phyloP scores from a whole-genome alignment of 2,329 filamentous ascomycete genomes.

The Nigrospora oryzae region DNA sequence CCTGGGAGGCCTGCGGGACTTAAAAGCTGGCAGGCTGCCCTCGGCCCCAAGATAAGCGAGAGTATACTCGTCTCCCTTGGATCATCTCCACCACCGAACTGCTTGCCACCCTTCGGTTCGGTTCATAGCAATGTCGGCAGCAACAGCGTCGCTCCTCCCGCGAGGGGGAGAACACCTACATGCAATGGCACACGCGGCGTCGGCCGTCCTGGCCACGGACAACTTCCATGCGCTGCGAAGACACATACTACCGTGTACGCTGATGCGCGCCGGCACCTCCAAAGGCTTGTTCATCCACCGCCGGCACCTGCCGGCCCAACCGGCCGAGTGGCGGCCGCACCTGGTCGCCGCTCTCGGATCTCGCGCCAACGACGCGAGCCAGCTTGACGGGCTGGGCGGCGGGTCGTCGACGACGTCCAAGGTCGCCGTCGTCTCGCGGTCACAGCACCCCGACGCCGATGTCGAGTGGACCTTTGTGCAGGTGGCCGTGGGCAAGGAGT shows the following conservation, averaged over 20 bases:
- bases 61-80: too few relatives aligned
- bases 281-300: constrained; percentile 51
- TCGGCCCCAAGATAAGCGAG: too few relatives aligned
- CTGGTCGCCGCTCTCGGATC: constrained; percentile 46
- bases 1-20: too few relatives aligned
- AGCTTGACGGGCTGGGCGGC: constrained; percentile 55
- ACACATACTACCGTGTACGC: constrained; percentile 11
- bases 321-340: constrained; percentile 39
- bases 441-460: constrained; percentile 33
- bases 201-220: too few relatives aligned
- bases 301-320: constrained; percentile 37
- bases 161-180: too few relatives aligned
- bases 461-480: constrained; percentile 58
- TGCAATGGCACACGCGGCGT: too few relatives aligned
- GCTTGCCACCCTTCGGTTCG: too few relatives aligned
- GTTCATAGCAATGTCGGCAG: too few relatives aligned
- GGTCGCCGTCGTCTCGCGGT: constrained; percentile 44
- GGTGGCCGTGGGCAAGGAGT: constrained; percentile 44
- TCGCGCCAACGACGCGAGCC: constrained; percentile 43
- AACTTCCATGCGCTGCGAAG: too few relatives aligned
- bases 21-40: too few relatives aligned
- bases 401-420: constrained; percentile 54
- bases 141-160: too few relatives aligned
- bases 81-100: too few relatives aligned
- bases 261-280: constrained; percentile 57